These are phyloP conservation scores for Chrysanthemum seticuspe DNA, from an alignment of 129 eudicot genomes.

Conservation along the genomic window DNA sequence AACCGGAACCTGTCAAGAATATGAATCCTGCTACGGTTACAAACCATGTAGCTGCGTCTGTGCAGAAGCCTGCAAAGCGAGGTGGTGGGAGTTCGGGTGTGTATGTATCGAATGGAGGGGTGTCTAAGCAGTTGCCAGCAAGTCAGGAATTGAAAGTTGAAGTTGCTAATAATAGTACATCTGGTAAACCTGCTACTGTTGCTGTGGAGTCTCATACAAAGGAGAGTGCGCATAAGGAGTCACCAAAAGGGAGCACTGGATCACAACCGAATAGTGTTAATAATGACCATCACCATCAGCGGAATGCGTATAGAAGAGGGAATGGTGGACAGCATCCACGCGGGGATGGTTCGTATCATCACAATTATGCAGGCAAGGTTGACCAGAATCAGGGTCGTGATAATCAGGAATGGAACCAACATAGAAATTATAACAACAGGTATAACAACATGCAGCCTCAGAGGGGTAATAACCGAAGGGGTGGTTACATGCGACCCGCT, in stretches of 20 bases:
- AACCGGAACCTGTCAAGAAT: slow-evolving; percentile 33
- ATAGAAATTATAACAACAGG: slow-evolving; percentile 51
- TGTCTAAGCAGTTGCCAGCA: slow-evolving; percentile 41
- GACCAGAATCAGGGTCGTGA: slow-evolving; percentile 59
- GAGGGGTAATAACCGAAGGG: slow-evolving; percentile 51
- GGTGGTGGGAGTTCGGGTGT: slow-evolving; percentile 51
- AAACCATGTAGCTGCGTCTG: slow-evolving; percentile 47
- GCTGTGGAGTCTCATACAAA: slow-evolving; percentile 39
- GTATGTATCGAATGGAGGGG: slow-evolving; percentile 46
- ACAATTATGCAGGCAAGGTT: slow-evolving; percentile 54
- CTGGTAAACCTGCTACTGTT: slow-evolving; percentile 37
- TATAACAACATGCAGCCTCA: slow-evolving; percentile 55
- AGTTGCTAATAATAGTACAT: slow-evolving; percentile 15
- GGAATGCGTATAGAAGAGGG: slow-evolving; percentile 57
- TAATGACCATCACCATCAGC: slow-evolving; percentile 50
- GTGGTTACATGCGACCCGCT: slow-evolving; percentile 47
- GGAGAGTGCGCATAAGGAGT: slow-evolving; percentile 46
- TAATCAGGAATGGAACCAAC: slow-evolving; percentile 67
- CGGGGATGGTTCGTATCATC: slow-evolving; percentile 47
- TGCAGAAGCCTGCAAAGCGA: slow-evolving; percentile 55
- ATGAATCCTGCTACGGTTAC: slow-evolving; percentile 40
- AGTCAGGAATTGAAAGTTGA: slow-evolving; percentile 38
- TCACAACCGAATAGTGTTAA: slow-evolving; percentile 47
- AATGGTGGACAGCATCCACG: slow-evolving; percentile 59
- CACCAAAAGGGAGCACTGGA: slow-evolving; percentile 48